Conservation (phyloP, 2,329 filamentous ascomycete genomes). For the Aspergillus pseudoglaucus region DNA sequence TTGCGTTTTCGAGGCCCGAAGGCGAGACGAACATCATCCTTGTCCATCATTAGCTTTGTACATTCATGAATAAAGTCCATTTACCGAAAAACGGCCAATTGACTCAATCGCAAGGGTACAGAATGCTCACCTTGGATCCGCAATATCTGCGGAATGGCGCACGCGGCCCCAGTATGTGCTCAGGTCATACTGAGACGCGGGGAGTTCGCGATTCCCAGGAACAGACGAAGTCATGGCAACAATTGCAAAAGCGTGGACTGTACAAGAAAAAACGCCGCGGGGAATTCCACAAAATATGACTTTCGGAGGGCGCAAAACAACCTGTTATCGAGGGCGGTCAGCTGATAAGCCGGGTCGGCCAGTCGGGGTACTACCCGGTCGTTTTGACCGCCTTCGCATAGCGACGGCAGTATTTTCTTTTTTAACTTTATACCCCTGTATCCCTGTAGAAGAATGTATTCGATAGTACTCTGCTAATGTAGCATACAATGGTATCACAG, state of each 20-base stretch:
- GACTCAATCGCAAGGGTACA: not conserved
- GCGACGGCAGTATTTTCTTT: not conserved
- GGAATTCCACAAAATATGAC: slow-evolving; percentile 7
- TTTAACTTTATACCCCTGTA: not conserved
- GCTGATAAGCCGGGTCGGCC: slow-evolving; percentile 22
- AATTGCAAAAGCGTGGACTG: slow-evolving; percentile 4
- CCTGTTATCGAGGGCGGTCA: slow-evolving; percentile 31
- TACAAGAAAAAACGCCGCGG: not conserved
- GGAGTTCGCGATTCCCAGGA: slow-evolving; percentile 69
- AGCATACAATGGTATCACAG: slow-evolving; percentile 8
- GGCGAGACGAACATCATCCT: slow-evolving; percentile 82
- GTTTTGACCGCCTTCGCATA: slow-evolving; percentile 7
- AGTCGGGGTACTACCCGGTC: slow-evolving; percentile 12
- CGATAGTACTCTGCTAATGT: not conserved
- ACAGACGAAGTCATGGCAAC: slow-evolving; percentile 54
- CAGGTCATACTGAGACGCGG: slow-evolving; percentile 86
- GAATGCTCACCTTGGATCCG: slow-evolving; percentile 81
- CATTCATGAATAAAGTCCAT: not conserved
- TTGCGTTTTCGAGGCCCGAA: slow-evolving; percentile 76
- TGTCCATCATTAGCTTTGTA: not conserved
- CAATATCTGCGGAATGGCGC: slow-evolving; percentile 77
- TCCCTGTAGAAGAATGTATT: not conserved
- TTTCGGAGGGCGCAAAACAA: slow-evolving; percentile 16
- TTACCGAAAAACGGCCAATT: not conserved
- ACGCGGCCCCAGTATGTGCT: slow-evolving; percentile 93